Evolutionary conservation across 164 flowering plant species (phyloP), one percentile per base, ranked within the genome.

Genomic region (Umbellularia californica): DNA sequence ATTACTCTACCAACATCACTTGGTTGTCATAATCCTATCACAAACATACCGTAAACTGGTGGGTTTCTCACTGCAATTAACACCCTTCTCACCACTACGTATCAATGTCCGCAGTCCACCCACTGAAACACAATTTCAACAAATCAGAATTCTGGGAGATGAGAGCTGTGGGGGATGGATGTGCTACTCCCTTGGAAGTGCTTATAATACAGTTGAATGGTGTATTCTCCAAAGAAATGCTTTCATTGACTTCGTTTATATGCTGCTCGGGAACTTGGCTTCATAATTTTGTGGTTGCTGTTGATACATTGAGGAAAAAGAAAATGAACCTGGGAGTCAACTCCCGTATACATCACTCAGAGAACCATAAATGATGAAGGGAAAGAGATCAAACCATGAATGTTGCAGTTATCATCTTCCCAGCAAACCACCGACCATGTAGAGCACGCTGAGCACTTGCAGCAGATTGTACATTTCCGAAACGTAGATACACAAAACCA

Each of bases 341-440:
- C 25, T 64, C 3, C 14, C 19, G n/a, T 55, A 13, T 0, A 23
- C 12, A 14, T 2, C 5, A 35, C 24, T 5, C 28, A 41, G 19
- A 64, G 20, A 55, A 15, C 28, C 35, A 13, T 30, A 30, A 30
- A 30, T 0, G n/a, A 47, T 41, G 28, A n/a, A 58, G n/a, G 72
- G 4, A 52, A 76, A 24, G 74, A 50, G 20, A 71, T 14, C 60
- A 30, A 72, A 92, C 98, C 95, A 94, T 88, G 78, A 77, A 94
- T 3, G 94, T 85, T 60, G 97, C 98, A 14, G 95, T 89, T 69
- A 94, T 94, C 98, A 92, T 90, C 84, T 92, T 94, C 72, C 95
- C 97, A 55, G 97, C 97, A 87, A 94, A 94, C 97, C 97, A 94
- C 80, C 97, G 86, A 50, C 97, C 97, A 78, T 92, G 94, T 6